Percentiles rank a stretch among this genome's conserved stretches.
These are phyloP conservation scores for Starmerella roubikii DNA, from an alignment of 805 yeast genomes.

Conservation along the genomic window DNA sequence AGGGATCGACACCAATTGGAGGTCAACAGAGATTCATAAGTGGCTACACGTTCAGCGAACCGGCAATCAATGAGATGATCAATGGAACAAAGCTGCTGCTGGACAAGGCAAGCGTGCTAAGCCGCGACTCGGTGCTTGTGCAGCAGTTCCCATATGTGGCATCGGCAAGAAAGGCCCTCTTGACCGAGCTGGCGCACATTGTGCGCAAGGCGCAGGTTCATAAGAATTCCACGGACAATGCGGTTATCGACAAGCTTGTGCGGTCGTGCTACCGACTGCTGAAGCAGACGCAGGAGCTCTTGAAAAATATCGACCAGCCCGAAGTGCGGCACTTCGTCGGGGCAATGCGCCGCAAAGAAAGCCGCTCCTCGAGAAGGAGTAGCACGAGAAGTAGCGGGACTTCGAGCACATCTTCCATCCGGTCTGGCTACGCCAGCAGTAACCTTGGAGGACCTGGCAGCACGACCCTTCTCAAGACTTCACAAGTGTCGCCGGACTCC, in stretches of 20 bases:
- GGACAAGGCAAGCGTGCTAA: slow-evolving; percentile 25
- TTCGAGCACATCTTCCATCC: background rate
- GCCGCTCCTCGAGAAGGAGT: background rate
- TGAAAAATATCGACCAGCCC: slow-evolving; percentile 23
- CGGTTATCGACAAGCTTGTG: slow-evolving; percentile 24
- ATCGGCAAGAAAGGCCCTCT: slow-evolving; percentile 26
- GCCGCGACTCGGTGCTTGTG: slow-evolving; percentile 26
- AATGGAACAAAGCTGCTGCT: slow-evolving; percentile 29
- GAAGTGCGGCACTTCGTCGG: slow-evolving; percentile 2
- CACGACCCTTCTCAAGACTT: background rate
- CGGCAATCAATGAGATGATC: slow-evolving; percentile 28
- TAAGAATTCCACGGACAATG: slow-evolving; percentile 23
- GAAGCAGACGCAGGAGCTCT: slow-evolving; percentile 24
- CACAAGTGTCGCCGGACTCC: background rate
- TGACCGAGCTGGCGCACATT: slow-evolving; percentile 30
- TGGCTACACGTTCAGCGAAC: slow-evolving; percentile 24
- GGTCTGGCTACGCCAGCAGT: background rate
- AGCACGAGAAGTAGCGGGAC: background rate
- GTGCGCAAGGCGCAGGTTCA: slow-evolving; percentile 28
- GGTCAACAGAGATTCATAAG: background rate
- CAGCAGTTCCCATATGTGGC: slow-evolving; percentile 23
- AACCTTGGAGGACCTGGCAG: background rate
- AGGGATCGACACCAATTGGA: background rate
- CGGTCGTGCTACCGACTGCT: slow-evolving; percentile 25
- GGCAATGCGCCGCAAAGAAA: background rate